These are phyloP conservation scores for Henckelia pumila DNA, from an alignment of 257 asterid genomes.

Conservation along the genomic window DNA sequence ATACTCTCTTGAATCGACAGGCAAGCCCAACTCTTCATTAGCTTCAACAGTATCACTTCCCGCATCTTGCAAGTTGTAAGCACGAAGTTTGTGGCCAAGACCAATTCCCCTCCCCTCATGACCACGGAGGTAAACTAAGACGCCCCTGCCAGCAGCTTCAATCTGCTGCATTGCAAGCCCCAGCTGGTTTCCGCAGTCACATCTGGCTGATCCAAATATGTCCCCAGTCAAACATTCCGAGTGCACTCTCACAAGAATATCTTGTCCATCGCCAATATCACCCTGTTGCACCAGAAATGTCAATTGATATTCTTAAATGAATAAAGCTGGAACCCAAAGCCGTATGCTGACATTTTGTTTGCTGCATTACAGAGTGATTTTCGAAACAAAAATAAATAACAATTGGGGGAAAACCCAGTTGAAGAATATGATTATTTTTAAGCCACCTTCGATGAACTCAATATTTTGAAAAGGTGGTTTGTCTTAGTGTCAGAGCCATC, in stretches of 20 bases:
- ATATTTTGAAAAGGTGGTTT: background rate
- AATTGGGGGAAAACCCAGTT: background rate
- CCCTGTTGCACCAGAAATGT: slow-evolving; percentile 52
- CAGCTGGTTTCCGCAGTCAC: slow-evolving; percentile 93
- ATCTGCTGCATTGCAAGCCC: slow-evolving; percentile 89
- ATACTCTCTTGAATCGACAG: slow-evolving; percentile 93
- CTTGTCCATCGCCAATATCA: slow-evolving; percentile 82
- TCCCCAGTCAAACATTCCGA: slow-evolving; percentile 98
- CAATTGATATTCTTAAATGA: background rate
- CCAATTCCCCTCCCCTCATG: slow-evolving; percentile 99
- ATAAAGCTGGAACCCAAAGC: background rate
- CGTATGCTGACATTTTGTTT: background rate
- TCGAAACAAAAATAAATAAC: background rate
- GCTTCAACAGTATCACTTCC: slow-evolving; percentile 98
- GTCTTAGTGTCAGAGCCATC: background rate
- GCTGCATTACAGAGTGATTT: background rate
- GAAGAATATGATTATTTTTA: background rate
- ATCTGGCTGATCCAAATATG: slow-evolving; percentile 92
- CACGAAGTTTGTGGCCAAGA: slow-evolving; percentile 93
- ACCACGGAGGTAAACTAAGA: slow-evolving; percentile 91
- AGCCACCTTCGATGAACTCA: background rate
- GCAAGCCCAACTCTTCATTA: slow-evolving; percentile 91
- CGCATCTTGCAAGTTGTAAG: slow-evolving; percentile 88
- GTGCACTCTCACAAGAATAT: slow-evolving; percentile 90
- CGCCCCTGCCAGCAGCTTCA: slow-evolving; percentile 91